Evolutionary conservation across 2,329 filamentous ascomycete species (phyloP).

Genomic region (Fusarium globosum): DNA sequence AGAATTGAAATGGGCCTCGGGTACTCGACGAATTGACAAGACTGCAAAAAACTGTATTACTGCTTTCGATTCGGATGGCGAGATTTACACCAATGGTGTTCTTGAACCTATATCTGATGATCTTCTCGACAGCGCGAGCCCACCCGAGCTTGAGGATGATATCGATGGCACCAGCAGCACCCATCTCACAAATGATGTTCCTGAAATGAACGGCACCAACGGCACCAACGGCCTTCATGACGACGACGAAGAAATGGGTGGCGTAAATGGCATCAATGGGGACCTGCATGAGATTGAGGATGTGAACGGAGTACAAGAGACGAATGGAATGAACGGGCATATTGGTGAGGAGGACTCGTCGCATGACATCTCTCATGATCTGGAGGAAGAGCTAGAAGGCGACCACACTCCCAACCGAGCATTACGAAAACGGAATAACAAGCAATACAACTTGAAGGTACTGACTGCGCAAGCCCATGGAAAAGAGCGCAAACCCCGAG

Average conservation of each 20-base stretch:
- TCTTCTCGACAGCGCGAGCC: constrained; percentile 27
- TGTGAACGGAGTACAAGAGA: neutral
- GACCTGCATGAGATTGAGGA: constrained; percentile 13
- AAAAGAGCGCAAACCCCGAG: constrained; percentile 58
- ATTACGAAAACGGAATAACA: constrained; percentile 60
- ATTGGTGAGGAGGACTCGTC: constrained; percentile 47
- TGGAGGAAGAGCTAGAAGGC: constrained; percentile 58
- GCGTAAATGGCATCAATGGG: constrained; percentile 15
- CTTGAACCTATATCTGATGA: constrained; percentile 38
- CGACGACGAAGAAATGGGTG: constrained; percentile 18
- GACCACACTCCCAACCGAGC: constrained; percentile 64
- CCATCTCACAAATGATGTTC: constrained; percentile 19
- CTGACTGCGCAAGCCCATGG: constrained; percentile 68
- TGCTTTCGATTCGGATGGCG: constrained; percentile 51
- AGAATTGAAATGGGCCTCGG: constrained; percentile 60
- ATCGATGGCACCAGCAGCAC: constrained; percentile 12
- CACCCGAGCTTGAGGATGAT: constrained; percentile 22
- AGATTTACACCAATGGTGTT: constrained; percentile 39
- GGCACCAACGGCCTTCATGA: constrained; percentile 13
- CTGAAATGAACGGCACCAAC: constrained; percentile 15
- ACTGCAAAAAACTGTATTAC: constrained; percentile 59
- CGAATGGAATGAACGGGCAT: constrained; percentile 34
- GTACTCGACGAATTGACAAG: constrained; percentile 54
- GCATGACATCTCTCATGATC: constrained; percentile 52
- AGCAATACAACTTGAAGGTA: constrained; percentile 69